Evolutionary conservation across 2,329 filamentous ascomycete species (phyloP).

Genomic region (Colletotrichum caudatum): DNA sequence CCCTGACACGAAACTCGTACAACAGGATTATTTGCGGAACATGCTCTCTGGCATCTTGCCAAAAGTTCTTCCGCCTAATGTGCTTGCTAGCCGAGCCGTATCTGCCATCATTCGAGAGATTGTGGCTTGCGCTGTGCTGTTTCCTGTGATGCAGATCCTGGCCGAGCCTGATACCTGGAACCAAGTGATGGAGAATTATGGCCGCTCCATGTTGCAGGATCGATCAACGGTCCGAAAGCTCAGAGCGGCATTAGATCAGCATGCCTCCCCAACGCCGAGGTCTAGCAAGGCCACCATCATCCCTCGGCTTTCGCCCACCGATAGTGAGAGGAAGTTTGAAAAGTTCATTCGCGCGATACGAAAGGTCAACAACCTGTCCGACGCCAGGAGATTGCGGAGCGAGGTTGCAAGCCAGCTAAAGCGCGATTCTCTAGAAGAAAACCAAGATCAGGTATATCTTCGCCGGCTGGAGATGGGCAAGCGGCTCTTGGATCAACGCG

Average conservation of each 20-base stretch:
- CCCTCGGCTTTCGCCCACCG: slow-evolving; percentile 82
- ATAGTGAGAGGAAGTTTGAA: slow-evolving; percentile 93
- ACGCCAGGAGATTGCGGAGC: slow-evolving; percentile 91
- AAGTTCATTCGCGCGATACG: slow-evolving; percentile 91
- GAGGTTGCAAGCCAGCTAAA: slow-evolving; percentile 94
- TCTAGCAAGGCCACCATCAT: slow-evolving; percentile 74
- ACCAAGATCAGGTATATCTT: slow-evolving; percentile 86
- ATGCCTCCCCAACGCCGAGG: slow-evolving; percentile 84
- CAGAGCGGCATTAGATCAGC: slow-evolving; percentile 90
- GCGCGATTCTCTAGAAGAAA: slow-evolving; percentile 81
- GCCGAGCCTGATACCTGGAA: slow-evolving; percentile 98
- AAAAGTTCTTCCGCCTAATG: slow-evolving; percentile 76
- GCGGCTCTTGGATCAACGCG: slow-evolving; percentile 87
- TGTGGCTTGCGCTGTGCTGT: slow-evolving; percentile 90
- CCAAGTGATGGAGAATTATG: slow-evolving; percentile 90
- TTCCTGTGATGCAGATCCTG: slow-evolving; percentile 82
- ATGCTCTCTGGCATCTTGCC: slow-evolving; percentile 80
- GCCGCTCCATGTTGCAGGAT: slow-evolving; percentile 89
- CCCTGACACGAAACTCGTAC: slow-evolving; percentile 84
- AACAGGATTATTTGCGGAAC: slow-evolving; percentile 89
- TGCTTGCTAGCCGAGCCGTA: slow-evolving; percentile 85
- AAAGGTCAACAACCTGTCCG: slow-evolving; percentile 90
- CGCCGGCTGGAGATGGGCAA: slow-evolving; percentile 93
- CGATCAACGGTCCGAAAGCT: slow-evolving; percentile 94
- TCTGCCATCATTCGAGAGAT: slow-evolving; percentile 87